Conservation (phyloP, 768 basidiomycete species). For the Tulasnella sp. region DNA sequence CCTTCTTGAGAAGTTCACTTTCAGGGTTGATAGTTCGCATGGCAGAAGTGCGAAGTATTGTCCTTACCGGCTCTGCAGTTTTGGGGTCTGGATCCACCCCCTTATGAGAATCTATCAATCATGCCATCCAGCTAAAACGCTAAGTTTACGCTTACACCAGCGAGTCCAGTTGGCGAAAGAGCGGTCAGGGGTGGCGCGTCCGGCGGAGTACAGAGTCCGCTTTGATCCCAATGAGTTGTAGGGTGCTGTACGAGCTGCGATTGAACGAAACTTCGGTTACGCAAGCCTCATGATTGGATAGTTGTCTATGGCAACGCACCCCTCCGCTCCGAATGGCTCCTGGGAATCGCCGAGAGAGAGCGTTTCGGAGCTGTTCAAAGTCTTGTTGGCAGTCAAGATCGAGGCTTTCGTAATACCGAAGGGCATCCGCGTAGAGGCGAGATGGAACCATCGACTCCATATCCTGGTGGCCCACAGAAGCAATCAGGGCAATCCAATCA, state of each 20-base stretch:
- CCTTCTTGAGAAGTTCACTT: too few relatives aligned
- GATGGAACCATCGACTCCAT: background rate
- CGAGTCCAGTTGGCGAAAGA: background rate
- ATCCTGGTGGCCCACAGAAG: background rate
- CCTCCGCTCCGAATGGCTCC: background rate
- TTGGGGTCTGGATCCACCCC: too few relatives aligned
- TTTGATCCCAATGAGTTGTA: background rate
- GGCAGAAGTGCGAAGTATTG: too few relatives aligned
- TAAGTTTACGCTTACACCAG: background rate
- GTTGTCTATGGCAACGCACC: background rate
- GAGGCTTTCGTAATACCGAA: background rate
- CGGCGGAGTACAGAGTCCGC: background rate
- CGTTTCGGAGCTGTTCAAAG: background rate
- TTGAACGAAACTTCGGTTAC: background rate
- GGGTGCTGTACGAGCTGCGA: background rate
- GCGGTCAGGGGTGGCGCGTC: background rate
- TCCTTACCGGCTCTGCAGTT: too few relatives aligned
- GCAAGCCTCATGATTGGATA: background rate
- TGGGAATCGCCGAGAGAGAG: background rate
- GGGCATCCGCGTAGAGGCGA: background rate
- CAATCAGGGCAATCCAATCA: background rate
- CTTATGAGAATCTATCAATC: background rate
- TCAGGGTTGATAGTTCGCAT: too few relatives aligned
- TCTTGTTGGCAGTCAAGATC: background rate
- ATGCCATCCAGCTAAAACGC: background rate